Base-by-base conservation (phyloP, 2,329 filamentous ascomycete species). In the Colletotrichum sp. region DNA sequence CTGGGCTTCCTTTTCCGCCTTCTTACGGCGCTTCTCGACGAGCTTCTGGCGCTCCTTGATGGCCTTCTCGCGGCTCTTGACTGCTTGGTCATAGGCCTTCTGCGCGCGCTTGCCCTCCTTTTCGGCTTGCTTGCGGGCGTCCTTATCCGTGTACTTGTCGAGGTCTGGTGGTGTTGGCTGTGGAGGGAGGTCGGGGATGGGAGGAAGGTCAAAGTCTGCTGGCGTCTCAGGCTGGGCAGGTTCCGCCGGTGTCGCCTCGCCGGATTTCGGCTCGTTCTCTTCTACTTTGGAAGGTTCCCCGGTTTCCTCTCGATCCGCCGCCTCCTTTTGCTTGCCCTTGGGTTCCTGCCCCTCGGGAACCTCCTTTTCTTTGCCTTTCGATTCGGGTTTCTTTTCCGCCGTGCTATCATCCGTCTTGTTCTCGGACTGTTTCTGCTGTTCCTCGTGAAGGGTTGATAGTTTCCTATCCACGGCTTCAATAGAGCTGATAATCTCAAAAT, bases 51-150 rank as follows among this genome's bases (percentile, higher is more conserved):
- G 89, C 73, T 94, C 92, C 64, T 89, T 90, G 65, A 95, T 87
- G 12, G 90, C 89, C 79, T 90, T 93, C 52, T 92, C 90, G 44
- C 92, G 92, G 75, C 92, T 89, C 83, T 94, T 95, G 76, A 94
- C 83, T 13, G 92, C 90, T 80, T 91, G 89, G 32, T 93, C 90
- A 81, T 95, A 94, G 11, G 88, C 87, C 81, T 95, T 95, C 36
- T 92, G 86, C 2, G 88, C 87, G 15, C 90, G 89, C 68, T 91
- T 90, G 71, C 92, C 88, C 79, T 95, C 93, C 73, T 93, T 94
- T 79, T 95, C 92, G 2, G 92, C 93, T 55, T 92, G 88, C 79
- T 94, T 95, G 11, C 92, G 90, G 32, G 91, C 87, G 8, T 92
- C 90, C 80, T 93, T 93, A 83, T 95, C 92, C 3, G 89, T 85